A percentile compares a stretch with the other conserved stretches of the same genome.
phyloP scores from a whole-genome alignment of 2,329 filamentous ascomycete species.

The Aspergillus aculeatus region DNA sequence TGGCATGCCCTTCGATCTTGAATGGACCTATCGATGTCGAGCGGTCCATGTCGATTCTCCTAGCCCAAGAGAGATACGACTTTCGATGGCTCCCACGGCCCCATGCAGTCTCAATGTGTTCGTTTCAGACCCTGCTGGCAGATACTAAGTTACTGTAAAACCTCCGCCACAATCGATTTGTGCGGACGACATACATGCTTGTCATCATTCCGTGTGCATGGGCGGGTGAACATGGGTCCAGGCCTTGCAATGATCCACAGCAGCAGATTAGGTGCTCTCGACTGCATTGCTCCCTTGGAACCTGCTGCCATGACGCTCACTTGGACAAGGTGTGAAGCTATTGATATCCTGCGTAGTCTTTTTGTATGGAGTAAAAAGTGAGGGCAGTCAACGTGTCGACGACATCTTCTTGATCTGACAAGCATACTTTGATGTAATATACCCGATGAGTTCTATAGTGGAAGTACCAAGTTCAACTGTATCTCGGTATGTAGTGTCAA shows the following conservation, averaged over 20 bases:
- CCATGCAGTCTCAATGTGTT: not conserved
- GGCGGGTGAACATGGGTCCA: not conserved
- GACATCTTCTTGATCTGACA: too few species aligned
- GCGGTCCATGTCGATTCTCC: slow-evolving; percentile 13
- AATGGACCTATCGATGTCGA: slow-evolving; percentile 11
- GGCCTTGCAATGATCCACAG: not conserved
- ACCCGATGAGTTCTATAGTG: not conserved
- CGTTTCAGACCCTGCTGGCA: not conserved
- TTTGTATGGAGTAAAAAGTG: too few species aligned
- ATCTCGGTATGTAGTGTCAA: not conserved
- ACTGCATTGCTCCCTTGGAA: not conserved
- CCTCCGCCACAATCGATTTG: slow-evolving; percentile 1
- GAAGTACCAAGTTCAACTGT: not conserved
- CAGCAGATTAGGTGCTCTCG: not conserved
- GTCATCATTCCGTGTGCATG: not conserved
- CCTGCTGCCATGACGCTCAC: not conserved
- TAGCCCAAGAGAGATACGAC: slow-evolving; percentile 7
- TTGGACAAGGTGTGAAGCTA: not conserved
- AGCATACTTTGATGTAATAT: not conserved
- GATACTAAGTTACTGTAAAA: too few species aligned
- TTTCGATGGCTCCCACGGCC: slow-evolving; percentile 2
- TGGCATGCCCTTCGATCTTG: slow-evolving; percentile 29
- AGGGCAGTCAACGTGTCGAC: too few species aligned
- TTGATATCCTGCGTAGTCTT: too few species aligned
- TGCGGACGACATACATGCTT: not conserved